These are phyloP conservation scores for Syncephalastrum racemosum DNA, from an alignment of 371 early-diverging fungal species.

Conservation along the genomic window DNA sequence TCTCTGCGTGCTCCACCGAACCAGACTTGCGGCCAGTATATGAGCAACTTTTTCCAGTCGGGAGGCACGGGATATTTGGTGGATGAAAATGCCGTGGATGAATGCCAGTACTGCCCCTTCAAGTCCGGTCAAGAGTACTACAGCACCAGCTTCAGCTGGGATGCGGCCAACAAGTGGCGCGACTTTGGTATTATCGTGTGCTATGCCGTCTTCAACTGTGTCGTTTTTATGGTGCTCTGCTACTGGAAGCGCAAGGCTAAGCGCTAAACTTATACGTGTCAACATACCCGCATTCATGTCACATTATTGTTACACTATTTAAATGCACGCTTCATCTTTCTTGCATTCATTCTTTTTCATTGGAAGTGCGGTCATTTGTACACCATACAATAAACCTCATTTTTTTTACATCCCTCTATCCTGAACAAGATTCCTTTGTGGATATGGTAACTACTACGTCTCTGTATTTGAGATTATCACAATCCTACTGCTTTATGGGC, in stretches of 20 bases:
- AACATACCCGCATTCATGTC: neutral
- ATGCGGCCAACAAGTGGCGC: slow-evolving; percentile 62
- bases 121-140: slow-evolving; percentile 61
- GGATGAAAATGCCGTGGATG: slow-evolving; percentile 42
- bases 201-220: slow-evolving; percentile 50
- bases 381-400: no score
- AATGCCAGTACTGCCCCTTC: slow-evolving; percentile 71
- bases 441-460: no score
- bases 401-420: no score
- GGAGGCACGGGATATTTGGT: slow-evolving; percentile 60
- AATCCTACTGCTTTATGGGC: no score
- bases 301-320: no score
- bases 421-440: no score
- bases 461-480: no score
- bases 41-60: slow-evolving; percentile 48
- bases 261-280: slow-evolving; percentile 15
- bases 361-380: no score
- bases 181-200: slow-evolving; percentile 61
- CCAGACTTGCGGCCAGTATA: slow-evolving; percentile 66
- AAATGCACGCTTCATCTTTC: no score
- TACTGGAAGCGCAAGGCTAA: slow-evolving; percentile 25
- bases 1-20: slow-evolving; percentile 59
- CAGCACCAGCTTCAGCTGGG: slow-evolving; percentile 53
- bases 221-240: slow-evolving; percentile 36
- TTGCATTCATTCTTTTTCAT: no score